Conservation (phyloP, 1,139 yeast species). For the Petasospora fabianii region DNA sequence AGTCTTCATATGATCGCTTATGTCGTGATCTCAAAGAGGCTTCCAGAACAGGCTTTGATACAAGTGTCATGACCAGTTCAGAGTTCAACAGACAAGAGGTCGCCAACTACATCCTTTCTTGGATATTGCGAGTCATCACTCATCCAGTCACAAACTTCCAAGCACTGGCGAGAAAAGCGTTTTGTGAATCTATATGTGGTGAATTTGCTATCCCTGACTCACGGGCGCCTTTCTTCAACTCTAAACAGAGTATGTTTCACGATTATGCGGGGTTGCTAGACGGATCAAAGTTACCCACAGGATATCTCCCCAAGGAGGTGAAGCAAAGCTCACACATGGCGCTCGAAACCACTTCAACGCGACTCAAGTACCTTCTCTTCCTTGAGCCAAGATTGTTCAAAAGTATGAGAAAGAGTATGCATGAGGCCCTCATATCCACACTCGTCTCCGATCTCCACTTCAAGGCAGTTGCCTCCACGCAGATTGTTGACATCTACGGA, state of each 20-base stretch:
- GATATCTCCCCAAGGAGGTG: constrained; percentile 21
- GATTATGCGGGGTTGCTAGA: constrained; percentile 28
- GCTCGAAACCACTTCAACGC: constrained; percentile 31
- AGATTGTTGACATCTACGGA: constrained; percentile 54
- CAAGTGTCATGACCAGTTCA: constrained; percentile 39
- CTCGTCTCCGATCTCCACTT: constrained; percentile 45
- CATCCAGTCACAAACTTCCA: constrained; percentile 35
- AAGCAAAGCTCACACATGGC: constrained; percentile 8
- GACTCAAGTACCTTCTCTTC: constrained; percentile 49
- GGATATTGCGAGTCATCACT: constrained; percentile 45
- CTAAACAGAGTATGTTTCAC: constrained; percentile 20
- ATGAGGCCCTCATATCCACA: constrained; percentile 48
- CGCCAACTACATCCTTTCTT: constrained; percentile 40
- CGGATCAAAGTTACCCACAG: constrained; percentile 40
- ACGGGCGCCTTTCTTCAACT: constrained; percentile 27
- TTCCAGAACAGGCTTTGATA: constrained; percentile 33
- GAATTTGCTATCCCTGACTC: constrained; percentile 7
- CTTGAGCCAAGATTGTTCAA: constrained; percentile 59
- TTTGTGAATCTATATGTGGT: constrained; percentile 27
- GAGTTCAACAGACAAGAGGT: constrained; percentile 49
- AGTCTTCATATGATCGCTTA: constrained; percentile 29
- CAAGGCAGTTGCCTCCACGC: constrained; percentile 48
- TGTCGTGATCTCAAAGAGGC: constrained; percentile 39
- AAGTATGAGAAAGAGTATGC: constrained; percentile 42
- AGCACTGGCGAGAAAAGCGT: constrained; percentile 30